Evolutionary conservation across 805 yeast genomes (phyloP).

Genomic region (Pichia gijzeniarum): DNA sequence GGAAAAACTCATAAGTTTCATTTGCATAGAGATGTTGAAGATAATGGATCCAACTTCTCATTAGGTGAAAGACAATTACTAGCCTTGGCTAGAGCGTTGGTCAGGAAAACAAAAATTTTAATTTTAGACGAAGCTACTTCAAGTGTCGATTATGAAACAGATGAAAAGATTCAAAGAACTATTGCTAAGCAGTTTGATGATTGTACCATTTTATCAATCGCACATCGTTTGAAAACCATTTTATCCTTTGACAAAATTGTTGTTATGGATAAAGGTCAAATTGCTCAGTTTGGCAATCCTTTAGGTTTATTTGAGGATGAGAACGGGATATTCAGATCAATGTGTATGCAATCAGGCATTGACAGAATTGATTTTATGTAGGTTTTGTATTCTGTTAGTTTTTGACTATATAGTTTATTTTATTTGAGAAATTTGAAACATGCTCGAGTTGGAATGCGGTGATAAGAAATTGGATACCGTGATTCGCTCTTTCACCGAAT

Average conservation of each 20-base stretch:
- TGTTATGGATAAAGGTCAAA: constrained; percentile 52
- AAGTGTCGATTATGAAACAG: constrained; percentile 68
- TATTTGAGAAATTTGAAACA: not conserved
- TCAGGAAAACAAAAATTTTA: constrained; percentile 52
- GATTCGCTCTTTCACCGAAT: too few species aligned
- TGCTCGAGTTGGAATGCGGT: too few species aligned
- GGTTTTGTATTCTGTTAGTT: too few species aligned
- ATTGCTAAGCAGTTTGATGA: constrained; percentile 50
- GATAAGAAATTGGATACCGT: too few species aligned
- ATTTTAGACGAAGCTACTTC: constrained; percentile 76
- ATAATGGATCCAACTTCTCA: constrained; percentile 64
- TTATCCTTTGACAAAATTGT: constrained; percentile 50
- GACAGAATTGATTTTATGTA: not conserved
- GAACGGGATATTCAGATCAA: constrained; percentile 41
- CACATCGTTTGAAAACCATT: constrained; percentile 64
- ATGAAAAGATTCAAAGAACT: constrained; percentile 53
- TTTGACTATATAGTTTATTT: not conserved
- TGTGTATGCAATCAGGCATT: constrained; percentile 40
- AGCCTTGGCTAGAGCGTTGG: constrained; percentile 66
- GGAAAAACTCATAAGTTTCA: constrained; percentile 49
- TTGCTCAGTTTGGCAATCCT: constrained; percentile 54
- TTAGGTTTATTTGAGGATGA: constrained; percentile 33
- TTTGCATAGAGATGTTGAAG: constrained; percentile 52
- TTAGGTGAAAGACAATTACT: constrained; percentile 66
- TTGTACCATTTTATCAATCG: constrained; percentile 67